These are phyloP conservation scores for Cadophora sp. DNA, from an alignment of 2,329 filamentous ascomycete genomes.

Conservation along the genomic window DNA sequence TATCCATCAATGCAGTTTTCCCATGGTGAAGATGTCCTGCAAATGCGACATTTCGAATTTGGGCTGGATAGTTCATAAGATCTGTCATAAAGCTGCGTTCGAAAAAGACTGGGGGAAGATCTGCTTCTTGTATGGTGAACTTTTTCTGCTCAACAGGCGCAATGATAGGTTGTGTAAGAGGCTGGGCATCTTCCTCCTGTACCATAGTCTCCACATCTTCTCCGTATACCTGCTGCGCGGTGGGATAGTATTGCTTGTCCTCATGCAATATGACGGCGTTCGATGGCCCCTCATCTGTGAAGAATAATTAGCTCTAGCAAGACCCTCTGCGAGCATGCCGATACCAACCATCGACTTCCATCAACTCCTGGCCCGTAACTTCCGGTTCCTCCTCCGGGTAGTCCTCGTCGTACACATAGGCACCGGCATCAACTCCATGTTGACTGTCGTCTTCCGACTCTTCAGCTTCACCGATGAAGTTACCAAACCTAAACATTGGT, in stretches of 20 bases:
- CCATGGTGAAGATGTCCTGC: slow-evolving; percentile 95
- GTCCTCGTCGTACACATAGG: slow-evolving; percentile 84
- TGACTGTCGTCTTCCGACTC: slow-evolving; percentile 88
- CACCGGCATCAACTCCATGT: slow-evolving; percentile 73
- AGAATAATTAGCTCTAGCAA: slow-evolving; percentile 38
- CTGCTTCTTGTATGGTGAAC: slow-evolving; percentile 90
- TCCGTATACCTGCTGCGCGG: slow-evolving; percentile 95
- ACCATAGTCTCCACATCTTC: slow-evolving; percentile 94
- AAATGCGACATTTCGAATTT: slow-evolving; percentile 90
- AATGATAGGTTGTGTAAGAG: slow-evolving; percentile 90
- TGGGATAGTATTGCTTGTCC: slow-evolving; percentile 99
- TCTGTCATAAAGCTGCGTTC: slow-evolving; percentile 93
- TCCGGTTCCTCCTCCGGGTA: slow-evolving; percentile 67
- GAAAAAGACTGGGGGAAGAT: slow-evolving; percentile 87
- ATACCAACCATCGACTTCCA: slow-evolving; percentile 85
- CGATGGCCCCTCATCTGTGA: slow-evolving; percentile 78
- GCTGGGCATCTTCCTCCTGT: slow-evolving; percentile 96
- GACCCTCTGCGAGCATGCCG: neutral
- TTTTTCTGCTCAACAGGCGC: slow-evolving; percentile 94
- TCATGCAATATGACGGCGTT: slow-evolving; percentile 98
- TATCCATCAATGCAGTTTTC: slow-evolving; percentile 98
- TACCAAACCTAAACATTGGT: slow-evolving; percentile 76
- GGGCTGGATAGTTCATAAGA: slow-evolving; percentile 93
- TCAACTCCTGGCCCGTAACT: slow-evolving; percentile 78
- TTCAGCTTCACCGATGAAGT: slow-evolving; percentile 94